Evolutionary conservation across 2,329 filamentous ascomycete species (phyloP).

Genomic region (Cordyceps javanica): DNA sequence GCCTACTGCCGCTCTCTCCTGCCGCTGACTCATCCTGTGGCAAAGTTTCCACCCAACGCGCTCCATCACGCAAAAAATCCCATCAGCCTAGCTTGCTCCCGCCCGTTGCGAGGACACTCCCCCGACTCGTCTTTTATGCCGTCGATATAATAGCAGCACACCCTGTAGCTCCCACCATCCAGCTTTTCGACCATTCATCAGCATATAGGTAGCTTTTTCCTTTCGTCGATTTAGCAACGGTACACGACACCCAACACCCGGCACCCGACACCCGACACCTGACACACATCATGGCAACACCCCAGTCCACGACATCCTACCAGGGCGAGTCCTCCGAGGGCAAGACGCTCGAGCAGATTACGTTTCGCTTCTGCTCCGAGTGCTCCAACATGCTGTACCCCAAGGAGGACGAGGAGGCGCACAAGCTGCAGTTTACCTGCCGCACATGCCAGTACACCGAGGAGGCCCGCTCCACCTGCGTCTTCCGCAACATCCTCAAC

Average conservation of each 20-base stretch:
- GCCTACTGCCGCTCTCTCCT: too few relatives aligned
- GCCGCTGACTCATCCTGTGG: too few relatives aligned
- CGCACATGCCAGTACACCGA: conserved; percentile 92
- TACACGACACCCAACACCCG: conserved; percentile 6
- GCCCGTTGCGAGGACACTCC: too few relatives aligned
- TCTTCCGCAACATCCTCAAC: conserved; percentile 92
- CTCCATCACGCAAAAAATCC: too few relatives aligned
- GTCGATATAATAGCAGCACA: background rate
- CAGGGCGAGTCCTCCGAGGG: conserved; percentile 35
- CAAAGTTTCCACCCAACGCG: too few relatives aligned
- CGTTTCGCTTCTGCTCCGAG: conserved; percentile 96
- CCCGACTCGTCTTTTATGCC: too few relatives aligned
- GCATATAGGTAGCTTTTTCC: background rate
- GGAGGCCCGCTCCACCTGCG: conserved; percentile 78
- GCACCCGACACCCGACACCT: conserved; percentile 5
- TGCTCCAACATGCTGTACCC: conserved; percentile 98
- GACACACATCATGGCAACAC: conserved; percentile 47
- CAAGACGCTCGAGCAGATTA: conserved; percentile 70
- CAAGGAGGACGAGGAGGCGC: conserved; percentile 80
- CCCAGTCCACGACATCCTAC: conserved; percentile 42
- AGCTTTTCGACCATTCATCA: background rate
- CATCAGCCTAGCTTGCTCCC: too few relatives aligned
- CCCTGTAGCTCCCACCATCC: background rate
- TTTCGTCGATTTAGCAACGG: background rate
- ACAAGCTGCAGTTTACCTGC: conserved; percentile 89